These are phyloP conservation scores for Aurantiochytrium sp. DNA, from an alignment of 108 stramenopile species.

Conservation along the genomic window DNA sequence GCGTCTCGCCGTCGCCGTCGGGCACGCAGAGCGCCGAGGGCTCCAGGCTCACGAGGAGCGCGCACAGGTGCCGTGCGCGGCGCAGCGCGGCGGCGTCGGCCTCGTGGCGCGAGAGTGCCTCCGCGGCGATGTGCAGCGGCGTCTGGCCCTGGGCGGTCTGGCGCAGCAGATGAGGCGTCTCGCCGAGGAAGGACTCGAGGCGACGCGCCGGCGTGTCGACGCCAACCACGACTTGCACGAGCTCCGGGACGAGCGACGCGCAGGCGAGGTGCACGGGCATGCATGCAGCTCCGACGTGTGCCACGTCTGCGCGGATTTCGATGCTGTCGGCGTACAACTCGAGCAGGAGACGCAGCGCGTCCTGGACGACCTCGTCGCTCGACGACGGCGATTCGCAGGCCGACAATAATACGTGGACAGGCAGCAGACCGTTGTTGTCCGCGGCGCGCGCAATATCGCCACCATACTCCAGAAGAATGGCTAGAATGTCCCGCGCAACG, in stretches of 20 bases:
- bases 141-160: neutral
- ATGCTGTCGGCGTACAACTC: neutral
- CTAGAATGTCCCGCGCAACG: neutral
- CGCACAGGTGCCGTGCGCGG: neutral
- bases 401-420: neutral
- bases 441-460: neutral
- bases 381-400: neutral
- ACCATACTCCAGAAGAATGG: neutral
- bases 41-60: neutral
- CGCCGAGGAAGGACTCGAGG: neutral
- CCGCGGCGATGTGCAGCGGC: neutral
- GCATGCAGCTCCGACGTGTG: neutral
- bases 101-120: neutral
- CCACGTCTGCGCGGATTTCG: neutral
- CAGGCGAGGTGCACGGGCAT: neutral
- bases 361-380: neutral
- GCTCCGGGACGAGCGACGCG: neutral
- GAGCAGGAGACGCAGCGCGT: neutral
- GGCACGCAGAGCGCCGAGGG: neutral
- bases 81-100: neutral
- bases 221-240: neutral
- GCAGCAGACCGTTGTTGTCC: neutral
- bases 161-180: neutral
- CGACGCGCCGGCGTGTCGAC: neutral
- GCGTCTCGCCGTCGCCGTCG: neutral